A percentile compares a stretch with the other conserved stretches of the same genome.
These are phyloP conservation scores for Arthrobotrys sinensis DNA, from an alignment of 2,329 filamentous ascomycete genomes.

Conservation along the genomic window DNA sequence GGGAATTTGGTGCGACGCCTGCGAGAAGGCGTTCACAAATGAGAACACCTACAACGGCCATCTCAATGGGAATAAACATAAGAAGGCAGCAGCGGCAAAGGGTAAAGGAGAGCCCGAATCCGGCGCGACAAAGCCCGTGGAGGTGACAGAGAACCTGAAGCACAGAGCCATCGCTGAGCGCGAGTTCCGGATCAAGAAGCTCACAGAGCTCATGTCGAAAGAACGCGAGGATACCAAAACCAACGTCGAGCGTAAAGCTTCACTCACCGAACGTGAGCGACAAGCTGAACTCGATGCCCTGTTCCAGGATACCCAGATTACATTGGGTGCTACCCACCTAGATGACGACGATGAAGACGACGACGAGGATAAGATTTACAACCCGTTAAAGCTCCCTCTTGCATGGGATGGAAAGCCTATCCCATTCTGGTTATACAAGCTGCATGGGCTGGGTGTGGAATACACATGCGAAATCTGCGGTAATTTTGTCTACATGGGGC, in stretches of 20 bases:
- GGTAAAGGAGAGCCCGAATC: conserved; percentile 62
- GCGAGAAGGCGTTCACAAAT: conserved; percentile 95
- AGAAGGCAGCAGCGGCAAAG: conserved; percentile 77
- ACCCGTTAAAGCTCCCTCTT: conserved; percentile 93
- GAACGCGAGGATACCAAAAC: conserved; percentile 90
- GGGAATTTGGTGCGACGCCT: conserved; percentile 89
- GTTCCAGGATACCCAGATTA: conserved; percentile 73
- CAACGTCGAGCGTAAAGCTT: conserved; percentile 95
- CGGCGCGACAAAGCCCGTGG: conserved; percentile 67
- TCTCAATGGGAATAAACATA: conserved; percentile 90
- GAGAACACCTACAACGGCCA: conserved; percentile 94
- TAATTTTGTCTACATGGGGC: conserved; percentile 98
- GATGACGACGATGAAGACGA: conserved; percentile 79
- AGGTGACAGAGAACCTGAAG: conserved; percentile 74
- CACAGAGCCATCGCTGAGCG: conserved; percentile 91
- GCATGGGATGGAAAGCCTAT: conserved; percentile 99
- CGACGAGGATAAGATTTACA: conserved; percentile 92
- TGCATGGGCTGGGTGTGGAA: conserved; percentile 94
- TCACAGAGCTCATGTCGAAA: conserved; percentile 85
- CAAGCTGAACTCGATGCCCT: conserved; percentile 88
- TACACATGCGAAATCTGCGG: conserved; percentile 97
- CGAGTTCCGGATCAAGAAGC: conserved; percentile 84
- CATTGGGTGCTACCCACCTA: conserved; percentile 65
- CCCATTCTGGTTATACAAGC: conserved; percentile 97
- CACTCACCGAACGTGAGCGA: conserved; percentile 96